A percentile compares a stretch with the other conserved stretches of the same genome.
Evolutionary conservation across 1,139 yeast genomes (phyloP).

Genomic region (Kodamaea ohmeri): DNA sequence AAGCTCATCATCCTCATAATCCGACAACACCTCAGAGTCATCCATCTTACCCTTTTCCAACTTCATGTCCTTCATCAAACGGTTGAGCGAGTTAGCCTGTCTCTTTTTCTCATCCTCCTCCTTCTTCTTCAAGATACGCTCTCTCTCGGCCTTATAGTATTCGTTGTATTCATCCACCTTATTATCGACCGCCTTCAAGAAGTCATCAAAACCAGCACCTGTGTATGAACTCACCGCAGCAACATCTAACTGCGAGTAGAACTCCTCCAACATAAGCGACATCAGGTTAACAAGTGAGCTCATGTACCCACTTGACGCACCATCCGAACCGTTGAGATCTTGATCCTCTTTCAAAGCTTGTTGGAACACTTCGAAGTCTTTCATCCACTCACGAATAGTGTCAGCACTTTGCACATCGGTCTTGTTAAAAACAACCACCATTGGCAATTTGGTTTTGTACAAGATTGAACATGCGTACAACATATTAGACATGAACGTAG

Average conservation of each 20-base stretch:
- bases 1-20: constrained; percentile 55
- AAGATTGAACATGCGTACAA: constrained; percentile 94
- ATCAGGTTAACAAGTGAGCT: constrained; percentile 87
- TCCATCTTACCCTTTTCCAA: constrained; percentile 36
- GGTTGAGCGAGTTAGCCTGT: constrained; percentile 67
- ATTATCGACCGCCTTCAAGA: constrained; percentile 73
- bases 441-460: constrained; percentile 93
- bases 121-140: constrained; percentile 71
- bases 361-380: constrained; percentile 91
- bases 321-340: constrained; percentile 64
- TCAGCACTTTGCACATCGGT: constrained; percentile 83
- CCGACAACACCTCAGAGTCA: constrained; percentile 69
- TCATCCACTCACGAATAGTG: constrained; percentile 97
- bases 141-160: constrained; percentile 84
- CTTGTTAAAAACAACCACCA: constrained; percentile 95
- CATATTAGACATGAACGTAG: constrained; percentile 98
- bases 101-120: constrained; percentile 71
- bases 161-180: constrained; percentile 87
- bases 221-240: constrained; percentile 90
- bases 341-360: constrained; percentile 62
- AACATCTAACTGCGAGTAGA: constrained; percentile 88
- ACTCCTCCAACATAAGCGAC: constrained; percentile 95
- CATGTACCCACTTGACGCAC: constrained; percentile 89
- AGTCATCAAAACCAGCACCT: constrained; percentile 92
- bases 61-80: constrained; percentile 82